Evolutionary conservation across 139 green algal species (phyloP), one percentile per base, ranked within the genome.

Genomic region (Chlamydomonas applanata): DNA sequence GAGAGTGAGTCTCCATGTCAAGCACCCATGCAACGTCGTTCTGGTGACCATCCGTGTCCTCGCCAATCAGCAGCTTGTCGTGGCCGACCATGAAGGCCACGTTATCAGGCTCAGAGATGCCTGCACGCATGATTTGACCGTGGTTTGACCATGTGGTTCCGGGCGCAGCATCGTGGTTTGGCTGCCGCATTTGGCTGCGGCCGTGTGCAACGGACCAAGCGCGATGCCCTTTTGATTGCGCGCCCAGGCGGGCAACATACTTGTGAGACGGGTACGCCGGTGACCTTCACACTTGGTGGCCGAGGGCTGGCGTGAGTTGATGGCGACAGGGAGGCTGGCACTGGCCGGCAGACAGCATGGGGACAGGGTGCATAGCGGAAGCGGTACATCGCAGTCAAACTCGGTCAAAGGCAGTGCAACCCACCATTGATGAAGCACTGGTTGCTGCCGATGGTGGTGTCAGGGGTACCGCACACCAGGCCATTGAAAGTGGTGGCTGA

Each of bases 1-100:
- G 63, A 19, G 27, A 25, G 56, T 46, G 34, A 35, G 65, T 83
- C 22, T 77, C 27, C 13, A 87, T 35, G 56, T 86, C 67, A 66
- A 82, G 87, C 24, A 32, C 13, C 75, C 85, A 91, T 22, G 89
- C 75, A 40, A 82, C 73, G 73, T 91, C 79, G 66, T 86, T 89
- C 74, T 85, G 59, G 60, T 79, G 69, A 34, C 75, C 57, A 32
- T 40, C 62, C 1, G 70, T 82, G 70, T 81, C 76, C 76, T 82
- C 76, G 30, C 81, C 81, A 24, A 86, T 83, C 27, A 86, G 63
- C 13, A 86, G 68, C 30, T 69, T 36, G 36, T 78, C 64, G 54
- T 86, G 80, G 40, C 71, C 76, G 1, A 45, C 29, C 19, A 76
- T 62, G 33, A 68, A 71, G 14, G 72, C 76, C 0, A 86, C 40